Evolutionary conservation across 2,329 filamentous ascomycete species (phyloP), one percentile per base, ranked within the genome.

Genomic region (Hypoxylon sp.): DNA sequence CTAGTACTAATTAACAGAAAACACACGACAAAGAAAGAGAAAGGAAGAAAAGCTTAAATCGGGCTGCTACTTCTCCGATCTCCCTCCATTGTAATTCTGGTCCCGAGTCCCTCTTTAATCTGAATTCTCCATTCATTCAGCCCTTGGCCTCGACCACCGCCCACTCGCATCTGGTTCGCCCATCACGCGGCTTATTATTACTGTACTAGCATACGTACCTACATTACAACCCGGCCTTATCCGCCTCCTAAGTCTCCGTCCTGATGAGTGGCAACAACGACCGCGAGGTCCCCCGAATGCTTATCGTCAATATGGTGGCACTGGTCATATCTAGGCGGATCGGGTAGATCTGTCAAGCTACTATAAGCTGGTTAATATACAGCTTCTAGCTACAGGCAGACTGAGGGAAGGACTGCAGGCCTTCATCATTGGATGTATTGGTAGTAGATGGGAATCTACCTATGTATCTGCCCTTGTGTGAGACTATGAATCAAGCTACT

Each of bases 261-360:
- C 39, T 55, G 19, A 67, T 66, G 56, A 59, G 67, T 64, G 59
- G 64, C 67, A 21, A 72, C 50, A 62, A 54, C 64, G 29, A 59
- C 52, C 11, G 31, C 46, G 37, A 62, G 31, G 48, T 57, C 58
- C 51, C 11, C 47, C 35, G 35, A 27, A 42, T 63, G 55, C 44
- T 63, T 59, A 54, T 62, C 50, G 51, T 58, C 64, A 66, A 53
- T 44, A 70, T 70, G 62, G 47, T 65, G 52, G 48, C 47, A 42
- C 48, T 57, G 42, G 21, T 32, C 54, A 62, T 55, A 27, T 63
- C 54, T 31, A 62, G 60, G 50, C 57, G 60, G 62, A 70, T 63
- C 60, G 47, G 59, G 31, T 57, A 63, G 62, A 57, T 70, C 64
- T 70, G 61, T 67, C 63, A 39, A 63, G 58, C 54, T 65, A 48